Conservation (phyloP, 768 basidiomycete genomes). For the Xanthoconium stramineum region DNA sequence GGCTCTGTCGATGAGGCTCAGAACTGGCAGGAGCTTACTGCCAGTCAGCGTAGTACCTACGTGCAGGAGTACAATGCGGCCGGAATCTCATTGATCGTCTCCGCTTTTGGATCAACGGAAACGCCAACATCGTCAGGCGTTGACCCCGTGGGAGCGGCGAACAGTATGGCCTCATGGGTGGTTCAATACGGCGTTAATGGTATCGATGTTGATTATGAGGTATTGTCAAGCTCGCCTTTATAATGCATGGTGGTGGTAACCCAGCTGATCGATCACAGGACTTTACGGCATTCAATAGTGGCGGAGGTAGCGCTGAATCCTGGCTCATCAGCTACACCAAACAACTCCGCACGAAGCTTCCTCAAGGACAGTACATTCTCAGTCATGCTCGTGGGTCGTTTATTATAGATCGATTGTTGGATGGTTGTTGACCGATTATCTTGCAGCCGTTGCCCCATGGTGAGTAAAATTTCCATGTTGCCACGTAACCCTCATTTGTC, state of each 20-base stretch:
- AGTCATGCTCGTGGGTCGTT: constrained; percentile 33
- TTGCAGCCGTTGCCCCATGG: constrained; percentile 20
- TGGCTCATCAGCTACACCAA: constrained; percentile 35
- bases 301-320: constrained; percentile 36
- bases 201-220: constrained; percentile 54
- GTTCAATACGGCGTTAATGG: constrained; percentile 47
- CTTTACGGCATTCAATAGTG: constrained; percentile 29
- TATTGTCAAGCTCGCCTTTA: not conserved
- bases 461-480: not conserved
- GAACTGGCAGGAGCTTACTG: constrained; percentile 42
- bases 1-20: constrained; percentile 46
- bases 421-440: not conserved
- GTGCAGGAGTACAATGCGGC: constrained; percentile 49
- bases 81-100: constrained; percentile 58
- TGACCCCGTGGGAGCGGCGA: constrained; percentile 39
- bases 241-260: not conserved
- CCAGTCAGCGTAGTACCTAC: constrained; percentile 38
- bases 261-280: constrained; percentile 19
- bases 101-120: constrained; percentile 46
- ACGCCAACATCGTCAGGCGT: constrained; percentile 41
- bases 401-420: not conserved
- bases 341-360: constrained; percentile 31
- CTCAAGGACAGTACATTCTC: constrained; percentile 32
- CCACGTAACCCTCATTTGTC: not conserved
- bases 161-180: constrained; percentile 45